These are phyloP conservation scores for Knoxia roxburghii DNA, from an alignment of 257 asterid genomes.

Conservation along the genomic window DNA sequence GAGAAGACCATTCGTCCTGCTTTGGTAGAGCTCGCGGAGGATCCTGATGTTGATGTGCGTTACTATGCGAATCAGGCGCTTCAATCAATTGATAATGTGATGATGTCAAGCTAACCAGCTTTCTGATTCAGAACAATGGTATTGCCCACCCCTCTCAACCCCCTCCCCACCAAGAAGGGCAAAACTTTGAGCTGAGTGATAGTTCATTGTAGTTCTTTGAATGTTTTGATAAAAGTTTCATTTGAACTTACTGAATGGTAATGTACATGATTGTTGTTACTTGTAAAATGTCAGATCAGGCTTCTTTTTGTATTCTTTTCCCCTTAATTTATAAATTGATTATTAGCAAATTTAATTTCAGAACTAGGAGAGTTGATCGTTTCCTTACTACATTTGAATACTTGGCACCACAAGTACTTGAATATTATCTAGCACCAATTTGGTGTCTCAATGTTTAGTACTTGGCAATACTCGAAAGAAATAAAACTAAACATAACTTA, in stretches of 20 bases:
- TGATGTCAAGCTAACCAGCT: slow-evolving; percentile 49
- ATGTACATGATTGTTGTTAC: slow-evolving; percentile 1
- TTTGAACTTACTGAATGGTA: slow-evolving; percentile 2
- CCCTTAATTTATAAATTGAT: no score
- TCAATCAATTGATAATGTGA: slow-evolving; percentile 45
- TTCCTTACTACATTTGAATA: no score
- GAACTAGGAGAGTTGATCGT: no score
- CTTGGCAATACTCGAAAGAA: no score
- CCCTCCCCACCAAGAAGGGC: background rate
- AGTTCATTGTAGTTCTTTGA: slow-evolving; percentile 2
- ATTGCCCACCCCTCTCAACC: background rate
- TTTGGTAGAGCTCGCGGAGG: slow-evolving; percentile 58
- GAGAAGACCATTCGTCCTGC: slow-evolving; percentile 57
- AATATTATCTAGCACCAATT: no score
- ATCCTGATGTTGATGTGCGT: slow-evolving; percentile 74
- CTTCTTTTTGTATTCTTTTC: background rate
- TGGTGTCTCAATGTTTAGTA: no score
- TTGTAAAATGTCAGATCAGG: slow-evolving; percentile 7
- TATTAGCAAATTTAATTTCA: no score
- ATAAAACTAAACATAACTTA: no score
- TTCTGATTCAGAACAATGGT: background rate
- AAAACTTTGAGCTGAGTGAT: background rate
- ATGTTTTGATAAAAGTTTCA: slow-evolving; percentile 1
- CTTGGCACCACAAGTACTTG: no score
- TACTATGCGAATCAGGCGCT: slow-evolving; percentile 57